phyloP scores from a whole-genome alignment of 164 flowering plant genomes.

The Annona cherimola region DNA sequence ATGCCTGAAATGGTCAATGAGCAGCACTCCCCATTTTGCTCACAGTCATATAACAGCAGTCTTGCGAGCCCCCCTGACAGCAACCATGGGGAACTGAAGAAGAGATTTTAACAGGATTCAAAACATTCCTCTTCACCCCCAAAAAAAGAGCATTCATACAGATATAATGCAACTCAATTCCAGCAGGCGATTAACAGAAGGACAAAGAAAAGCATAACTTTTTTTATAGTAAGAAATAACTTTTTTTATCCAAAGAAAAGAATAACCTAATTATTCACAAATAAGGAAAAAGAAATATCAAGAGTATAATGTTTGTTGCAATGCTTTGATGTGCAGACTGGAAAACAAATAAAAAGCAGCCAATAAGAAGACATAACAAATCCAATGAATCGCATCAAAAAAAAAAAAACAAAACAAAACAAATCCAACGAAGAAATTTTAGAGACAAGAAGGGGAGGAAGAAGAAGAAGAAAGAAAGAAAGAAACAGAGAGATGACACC shows the following conservation, averaged over 20 bases:
- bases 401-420: not conserved
- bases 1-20: slow-evolving; percentile 71
- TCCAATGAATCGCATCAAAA: not conserved
- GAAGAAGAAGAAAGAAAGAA: not conserved
- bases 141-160: too few relatives aligned
- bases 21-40: slow-evolving; percentile 53
- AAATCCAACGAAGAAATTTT: not conserved
- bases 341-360: not conserved
- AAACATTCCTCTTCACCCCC: not conserved
- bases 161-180: too few relatives aligned
- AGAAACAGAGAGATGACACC: not conserved
- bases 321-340: not conserved
- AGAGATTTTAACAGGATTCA: not conserved
- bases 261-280: not conserved
- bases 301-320: not conserved
- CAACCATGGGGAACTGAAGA: slow-evolving; percentile 61
- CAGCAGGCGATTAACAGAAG: too few relatives aligned
- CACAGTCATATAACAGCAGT: slow-evolving; percentile 67
- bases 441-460: not conserved
- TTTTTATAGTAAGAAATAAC: not conserved
- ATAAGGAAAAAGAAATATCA: not conserved
- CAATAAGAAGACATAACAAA: too few relatives aligned
- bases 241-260: not conserved
- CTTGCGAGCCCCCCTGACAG: slow-evolving; percentile 80
- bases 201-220: too few relatives aligned